Percentiles rank a stretch among this genome's conserved stretches.
phyloP scores from a whole-genome alignment of 805 yeast genomes.

The Candida coquimbonensis region DNA sequence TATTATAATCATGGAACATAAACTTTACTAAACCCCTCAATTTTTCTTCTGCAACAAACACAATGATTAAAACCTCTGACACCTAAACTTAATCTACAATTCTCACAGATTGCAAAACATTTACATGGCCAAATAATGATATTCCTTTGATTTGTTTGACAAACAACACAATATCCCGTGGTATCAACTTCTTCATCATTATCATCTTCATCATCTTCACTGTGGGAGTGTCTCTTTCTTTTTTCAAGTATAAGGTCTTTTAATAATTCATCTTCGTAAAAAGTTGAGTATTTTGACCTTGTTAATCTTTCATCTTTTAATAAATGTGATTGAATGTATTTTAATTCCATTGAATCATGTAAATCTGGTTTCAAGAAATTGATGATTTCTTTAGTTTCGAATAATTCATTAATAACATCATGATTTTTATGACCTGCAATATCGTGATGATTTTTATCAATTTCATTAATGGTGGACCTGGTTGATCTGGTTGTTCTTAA shows the following conservation, averaged over 20 bases:
- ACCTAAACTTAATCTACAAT: constrained; percentile 69
- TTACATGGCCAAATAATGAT: constrained; percentile 82
- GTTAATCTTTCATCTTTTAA: constrained; percentile 24
- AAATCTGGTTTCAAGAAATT: constrained; percentile 24
- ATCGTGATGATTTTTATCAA: background rate
- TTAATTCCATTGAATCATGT: constrained; percentile 12
- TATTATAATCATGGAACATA: constrained; percentile 25
- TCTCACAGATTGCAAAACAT: constrained; percentile 83
- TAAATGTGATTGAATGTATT: constrained; percentile 16
- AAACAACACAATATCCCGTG: constrained; percentile 35
- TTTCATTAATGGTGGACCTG: background rate
- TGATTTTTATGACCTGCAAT: too few relatives aligned
- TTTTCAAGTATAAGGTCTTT: constrained; percentile 23
- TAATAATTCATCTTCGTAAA: constrained; percentile 24
- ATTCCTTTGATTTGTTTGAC: constrained; percentile 49
- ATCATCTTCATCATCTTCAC: constrained; percentile 15
- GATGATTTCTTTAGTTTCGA: constrained; percentile 18
- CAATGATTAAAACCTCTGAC: constrained; percentile 69
- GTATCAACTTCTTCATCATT: constrained; percentile 12
- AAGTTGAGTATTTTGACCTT: constrained; percentile 26
- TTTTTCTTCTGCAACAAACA: constrained; percentile 75
- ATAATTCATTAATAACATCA: constrained; percentile 14
- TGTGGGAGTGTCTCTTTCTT: constrained; percentile 15
- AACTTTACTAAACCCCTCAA: constrained; percentile 45
- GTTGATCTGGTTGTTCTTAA: background rate